Conservation (phyloP, 2,329 filamentous ascomycete species). For the Didymosphaeria variabile region DNA sequence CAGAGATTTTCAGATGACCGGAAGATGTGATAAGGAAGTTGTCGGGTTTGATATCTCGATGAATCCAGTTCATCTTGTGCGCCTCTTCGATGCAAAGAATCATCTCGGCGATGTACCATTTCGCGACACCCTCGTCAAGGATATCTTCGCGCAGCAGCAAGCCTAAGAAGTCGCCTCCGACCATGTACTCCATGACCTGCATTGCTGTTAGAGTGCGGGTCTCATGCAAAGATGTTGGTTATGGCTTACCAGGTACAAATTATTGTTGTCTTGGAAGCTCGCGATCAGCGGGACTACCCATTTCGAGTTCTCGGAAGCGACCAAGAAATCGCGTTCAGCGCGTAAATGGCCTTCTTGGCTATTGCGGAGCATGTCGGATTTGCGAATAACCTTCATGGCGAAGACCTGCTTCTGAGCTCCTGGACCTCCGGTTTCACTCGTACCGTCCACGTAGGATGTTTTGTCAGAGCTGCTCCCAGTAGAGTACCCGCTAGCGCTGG, state of each 20-base stretch:
- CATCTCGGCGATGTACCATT: conserved; percentile 95
- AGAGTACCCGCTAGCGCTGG: conserved; percentile 20
- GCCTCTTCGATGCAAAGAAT: conserved; percentile 93
- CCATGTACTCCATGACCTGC: conserved; percentile 92
- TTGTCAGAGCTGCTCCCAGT: conserved; percentile 23
- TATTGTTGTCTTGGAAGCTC: conserved; percentile 86
- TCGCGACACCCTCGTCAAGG: conserved; percentile 78
- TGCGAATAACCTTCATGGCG: conserved; percentile 97
- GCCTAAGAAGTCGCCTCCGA: conserved; percentile 92
- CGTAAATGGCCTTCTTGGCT: conserved; percentile 92
- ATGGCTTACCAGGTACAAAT: conserved; percentile 74
- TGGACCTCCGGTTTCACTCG: neutral
- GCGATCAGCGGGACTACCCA: conserved; percentile 91
- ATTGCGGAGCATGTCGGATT: conserved; percentile 89
- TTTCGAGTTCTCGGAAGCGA: conserved; percentile 83
- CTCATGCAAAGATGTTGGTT: too few species aligned
- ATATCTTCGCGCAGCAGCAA: conserved; percentile 85
- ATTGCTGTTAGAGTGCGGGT: neutral
- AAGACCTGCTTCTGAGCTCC: conserved; percentile 66
- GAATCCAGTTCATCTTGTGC: conserved; percentile 87
- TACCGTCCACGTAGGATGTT: conserved; percentile 23
- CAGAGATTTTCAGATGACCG: conserved; percentile 93
- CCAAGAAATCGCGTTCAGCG: conserved; percentile 90
- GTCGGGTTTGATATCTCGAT: conserved; percentile 95
- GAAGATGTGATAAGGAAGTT: conserved; percentile 92